Evolutionary conservation across 108 stramenopile genomes (phyloP).

Genomic region (Schizochytrium sp.): DNA sequence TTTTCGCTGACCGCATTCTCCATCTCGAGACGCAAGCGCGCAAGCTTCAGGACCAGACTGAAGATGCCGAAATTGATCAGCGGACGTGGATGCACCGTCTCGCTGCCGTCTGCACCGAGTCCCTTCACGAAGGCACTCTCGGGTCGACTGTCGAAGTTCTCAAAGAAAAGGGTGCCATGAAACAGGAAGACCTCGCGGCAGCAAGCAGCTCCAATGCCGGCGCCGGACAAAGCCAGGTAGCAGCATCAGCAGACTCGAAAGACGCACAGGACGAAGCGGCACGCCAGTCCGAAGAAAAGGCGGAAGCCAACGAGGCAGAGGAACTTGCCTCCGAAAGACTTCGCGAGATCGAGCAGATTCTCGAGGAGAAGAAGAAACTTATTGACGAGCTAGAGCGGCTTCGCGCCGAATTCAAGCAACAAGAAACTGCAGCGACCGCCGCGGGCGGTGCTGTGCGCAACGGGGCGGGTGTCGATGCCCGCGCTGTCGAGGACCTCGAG

Average conservation of each 20-base stretch:
- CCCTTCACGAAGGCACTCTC: background rate
- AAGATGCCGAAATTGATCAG: background rate
- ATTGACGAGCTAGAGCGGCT: background rate
- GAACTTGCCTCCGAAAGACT: background rate
- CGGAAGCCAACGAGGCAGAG: background rate
- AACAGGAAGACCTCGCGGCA: background rate
- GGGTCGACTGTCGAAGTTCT: background rate
- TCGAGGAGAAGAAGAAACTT: background rate
- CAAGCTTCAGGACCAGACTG: background rate
- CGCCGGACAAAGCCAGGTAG: too few species aligned
- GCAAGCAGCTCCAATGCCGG: too few species aligned
- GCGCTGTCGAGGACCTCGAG: background rate
- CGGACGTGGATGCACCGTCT: background rate
- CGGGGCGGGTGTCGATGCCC: background rate
- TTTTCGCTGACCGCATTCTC: background rate
- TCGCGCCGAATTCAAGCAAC: background rate
- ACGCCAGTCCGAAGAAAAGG: background rate
- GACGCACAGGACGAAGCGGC: background rate
- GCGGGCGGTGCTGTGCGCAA: background rate
- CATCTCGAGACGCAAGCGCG: background rate
- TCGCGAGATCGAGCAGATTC: background rate
- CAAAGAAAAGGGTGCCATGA: background rate
- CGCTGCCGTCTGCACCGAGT: background rate
- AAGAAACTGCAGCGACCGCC: background rate
- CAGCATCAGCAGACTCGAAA: background rate